phyloP scores from a whole-genome alignment of 2,329 filamentous ascomycete genomes.

The Penicillium polonicum region DNA sequence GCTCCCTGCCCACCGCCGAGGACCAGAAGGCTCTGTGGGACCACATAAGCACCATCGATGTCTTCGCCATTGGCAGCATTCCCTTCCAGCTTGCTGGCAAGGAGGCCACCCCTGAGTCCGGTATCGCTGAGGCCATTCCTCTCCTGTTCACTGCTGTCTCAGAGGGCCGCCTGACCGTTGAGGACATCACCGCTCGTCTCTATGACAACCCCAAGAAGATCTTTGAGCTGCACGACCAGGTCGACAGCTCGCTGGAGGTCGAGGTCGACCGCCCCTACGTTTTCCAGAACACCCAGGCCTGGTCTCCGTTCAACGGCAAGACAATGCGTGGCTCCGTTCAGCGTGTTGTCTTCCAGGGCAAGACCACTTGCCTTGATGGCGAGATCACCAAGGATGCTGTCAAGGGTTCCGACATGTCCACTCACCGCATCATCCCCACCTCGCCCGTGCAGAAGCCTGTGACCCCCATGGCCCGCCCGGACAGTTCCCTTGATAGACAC shows the following conservation, averaged over 20 bases:
- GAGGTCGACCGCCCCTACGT: conserved; percentile 72
- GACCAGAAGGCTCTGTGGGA: conserved; percentile 76
- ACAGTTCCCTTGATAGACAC: conserved; percentile 39
- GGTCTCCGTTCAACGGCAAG: conserved; percentile 72
- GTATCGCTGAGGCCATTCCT: conserved; percentile 71
- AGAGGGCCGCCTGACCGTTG: conserved; percentile 69
- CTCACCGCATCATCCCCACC: conserved; percentile 53
- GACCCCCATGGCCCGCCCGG: conserved; percentile 43
- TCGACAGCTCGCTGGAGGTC: conserved; percentile 70
- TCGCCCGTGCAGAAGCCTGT: conserved; percentile 59
- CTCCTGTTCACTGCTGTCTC: conserved; percentile 73
- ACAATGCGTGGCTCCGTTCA: conserved; percentile 68
- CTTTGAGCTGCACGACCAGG: conserved; percentile 78
- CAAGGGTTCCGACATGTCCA: conserved; percentile 73
- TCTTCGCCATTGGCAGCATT: conserved; percentile 75
- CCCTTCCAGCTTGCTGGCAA: conserved; percentile 71
- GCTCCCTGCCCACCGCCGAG: conserved; percentile 62
- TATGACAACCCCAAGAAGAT: conserved; percentile 79
- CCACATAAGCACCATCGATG: conserved; percentile 69
- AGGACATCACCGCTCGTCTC: conserved; percentile 68
- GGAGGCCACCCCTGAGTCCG: conserved; percentile 59
- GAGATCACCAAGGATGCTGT: conserved; percentile 56
- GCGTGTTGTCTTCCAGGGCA: conserved; percentile 71
- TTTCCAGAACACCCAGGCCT: conserved; percentile 52
- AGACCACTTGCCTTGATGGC: conserved; percentile 73